Percentiles rank a stretch among this genome's conserved stretches.
Conservation (phyloP, 192 early-diverging fungal species). For the Umbelopsis isabellina region DNA sequence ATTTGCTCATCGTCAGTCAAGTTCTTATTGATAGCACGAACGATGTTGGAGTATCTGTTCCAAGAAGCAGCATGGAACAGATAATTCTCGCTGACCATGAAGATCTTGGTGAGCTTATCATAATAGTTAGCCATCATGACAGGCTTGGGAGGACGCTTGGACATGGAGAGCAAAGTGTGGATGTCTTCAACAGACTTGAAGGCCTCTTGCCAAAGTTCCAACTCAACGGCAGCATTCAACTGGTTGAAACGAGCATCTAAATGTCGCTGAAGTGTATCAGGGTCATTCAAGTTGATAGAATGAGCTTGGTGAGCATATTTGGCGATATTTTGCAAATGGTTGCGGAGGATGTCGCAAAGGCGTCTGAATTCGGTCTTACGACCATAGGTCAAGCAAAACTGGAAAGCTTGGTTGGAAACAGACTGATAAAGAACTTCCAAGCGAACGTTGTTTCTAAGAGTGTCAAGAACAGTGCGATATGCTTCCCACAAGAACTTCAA, state of each 20-base stretch:
- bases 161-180: conserved; percentile 86
- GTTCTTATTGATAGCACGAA: conserved; percentile 76
- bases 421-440: conserved; percentile 94
- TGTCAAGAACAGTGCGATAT: conserved; percentile 97
- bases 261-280: conserved; percentile 95
- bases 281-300: conserved; percentile 93
- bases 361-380: conserved; percentile 99
- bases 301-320: conserved; percentile 94
- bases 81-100: conserved; percentile 96
- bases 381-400: conserved; percentile 92
- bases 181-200: conserved; percentile 98
- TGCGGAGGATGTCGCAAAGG: conserved; percentile 95
- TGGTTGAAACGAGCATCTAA: conserved; percentile 96
- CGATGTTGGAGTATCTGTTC: conserved; percentile 87
- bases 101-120: conserved; percentile 96
- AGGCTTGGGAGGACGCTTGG: conserved; percentile 91
- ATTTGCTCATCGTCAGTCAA: conserved; percentile 86
- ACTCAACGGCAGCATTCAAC: conserved; percentile 91
- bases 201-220: conserved; percentile 99
- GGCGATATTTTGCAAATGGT: conserved; percentile 87
- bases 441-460: conserved; percentile 94
- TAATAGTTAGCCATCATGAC: conserved; percentile 98
- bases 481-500: conserved; percentile 99
- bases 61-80: conserved; percentile 98
- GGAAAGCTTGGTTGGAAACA: conserved; percentile 90